Conservation (phyloP, 2,329 filamentous ascomycete genomes). For the Xylariales sp. region DNA sequence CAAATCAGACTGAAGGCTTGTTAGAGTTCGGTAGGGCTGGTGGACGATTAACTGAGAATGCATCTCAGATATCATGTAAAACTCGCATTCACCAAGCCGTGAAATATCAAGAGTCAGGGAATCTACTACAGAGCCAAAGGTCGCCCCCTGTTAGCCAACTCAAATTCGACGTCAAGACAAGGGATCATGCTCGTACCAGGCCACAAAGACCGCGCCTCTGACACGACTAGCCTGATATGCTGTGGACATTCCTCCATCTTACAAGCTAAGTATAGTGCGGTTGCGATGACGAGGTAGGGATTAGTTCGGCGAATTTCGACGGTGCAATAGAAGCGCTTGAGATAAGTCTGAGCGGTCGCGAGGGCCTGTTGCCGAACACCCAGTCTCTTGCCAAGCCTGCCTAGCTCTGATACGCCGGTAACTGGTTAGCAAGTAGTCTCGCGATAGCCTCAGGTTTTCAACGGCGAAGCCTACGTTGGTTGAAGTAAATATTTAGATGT, state of each 20-base stretch:
- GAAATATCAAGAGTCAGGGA: slow-evolving; percentile 80
- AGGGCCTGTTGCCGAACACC: slow-evolving; percentile 89
- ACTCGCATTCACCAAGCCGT: slow-evolving; percentile 93
- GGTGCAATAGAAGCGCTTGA: slow-evolving; percentile 91
- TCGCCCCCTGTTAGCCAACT: slow-evolving; percentile 32
- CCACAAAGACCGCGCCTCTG: slow-evolving; percentile 87
- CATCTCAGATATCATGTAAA: slow-evolving; percentile 91
- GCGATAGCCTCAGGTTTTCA: neutral
- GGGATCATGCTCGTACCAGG: slow-evolving; percentile 64
- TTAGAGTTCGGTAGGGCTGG: slow-evolving; percentile 87
- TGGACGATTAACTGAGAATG: slow-evolving; percentile 89
- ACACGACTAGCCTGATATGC: slow-evolving; percentile 90
- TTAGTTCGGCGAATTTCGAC: slow-evolving; percentile 94
- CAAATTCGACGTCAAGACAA: neutral
- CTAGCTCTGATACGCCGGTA: slow-evolving; percentile 69
- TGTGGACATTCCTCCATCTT: slow-evolving; percentile 99
- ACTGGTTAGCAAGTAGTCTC: slow-evolving; percentile 26
- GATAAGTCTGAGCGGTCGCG: slow-evolving; percentile 93
- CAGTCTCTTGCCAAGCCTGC: slow-evolving; percentile 85
- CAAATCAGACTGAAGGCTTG: slow-evolving; percentile 76
- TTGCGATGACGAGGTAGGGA: slow-evolving; percentile 91
- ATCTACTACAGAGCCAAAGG: slow-evolving; percentile 57
- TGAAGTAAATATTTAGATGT: slow-evolving; percentile 90
- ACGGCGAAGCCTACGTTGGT: slow-evolving; percentile 73
- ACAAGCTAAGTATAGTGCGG: slow-evolving; percentile 92